Percentiles rank a stretch among this genome's conserved stretches.
These are phyloP conservation scores for Ensete glaucum DNA, from an alignment of 176 grass and related monocot species.

Conservation along the genomic window DNA sequence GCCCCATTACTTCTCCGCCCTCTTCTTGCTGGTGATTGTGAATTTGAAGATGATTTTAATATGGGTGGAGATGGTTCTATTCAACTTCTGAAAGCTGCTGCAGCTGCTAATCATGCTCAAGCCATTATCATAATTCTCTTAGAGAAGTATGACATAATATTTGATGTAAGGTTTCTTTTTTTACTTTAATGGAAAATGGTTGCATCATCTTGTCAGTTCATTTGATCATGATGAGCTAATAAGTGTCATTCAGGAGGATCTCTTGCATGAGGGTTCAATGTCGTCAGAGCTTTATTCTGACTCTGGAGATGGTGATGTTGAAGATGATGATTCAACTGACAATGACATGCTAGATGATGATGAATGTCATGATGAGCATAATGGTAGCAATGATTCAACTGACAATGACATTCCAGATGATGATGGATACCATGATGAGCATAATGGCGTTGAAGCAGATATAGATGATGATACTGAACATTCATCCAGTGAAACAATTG, in stretches of 20 bases:
- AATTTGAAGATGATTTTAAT: slow-evolving; percentile 75
- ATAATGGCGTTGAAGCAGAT: slow-evolving; percentile 10
- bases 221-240: slow-evolving; percentile 27
- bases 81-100: slow-evolving; percentile 93
- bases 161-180: slow-evolving; percentile 56
- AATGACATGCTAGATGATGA: slow-evolving; percentile 65
- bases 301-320: slow-evolving; percentile 61
- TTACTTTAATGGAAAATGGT: slow-evolving; percentile 9
- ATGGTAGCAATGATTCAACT: slow-evolving; percentile 42
- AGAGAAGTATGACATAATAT: slow-evolving; percentile 86
- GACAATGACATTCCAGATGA: slow-evolving; percentile 25
- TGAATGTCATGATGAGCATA: slow-evolving; percentile 51
- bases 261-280: slow-evolving; percentile 59
- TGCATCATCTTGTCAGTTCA: not conserved
- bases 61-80: slow-evolving; percentile 76
- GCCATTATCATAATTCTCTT: slow-evolving; percentile 91
- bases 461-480: slow-evolving; percentile 21
- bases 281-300: slow-evolving; percentile 87
- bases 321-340: slow-evolving; percentile 72
- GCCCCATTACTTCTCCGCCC: slow-evolving; percentile 91
- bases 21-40: slow-evolving; percentile 82
- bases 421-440: slow-evolving; percentile 31
- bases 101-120: slow-evolving; percentile 93
- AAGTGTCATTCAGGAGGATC: slow-evolving; percentile 37
- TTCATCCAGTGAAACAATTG: slow-evolving; percentile 31